Conservation (phyloP, 164 flowering plant species). For the Annona squamosa region DNA sequence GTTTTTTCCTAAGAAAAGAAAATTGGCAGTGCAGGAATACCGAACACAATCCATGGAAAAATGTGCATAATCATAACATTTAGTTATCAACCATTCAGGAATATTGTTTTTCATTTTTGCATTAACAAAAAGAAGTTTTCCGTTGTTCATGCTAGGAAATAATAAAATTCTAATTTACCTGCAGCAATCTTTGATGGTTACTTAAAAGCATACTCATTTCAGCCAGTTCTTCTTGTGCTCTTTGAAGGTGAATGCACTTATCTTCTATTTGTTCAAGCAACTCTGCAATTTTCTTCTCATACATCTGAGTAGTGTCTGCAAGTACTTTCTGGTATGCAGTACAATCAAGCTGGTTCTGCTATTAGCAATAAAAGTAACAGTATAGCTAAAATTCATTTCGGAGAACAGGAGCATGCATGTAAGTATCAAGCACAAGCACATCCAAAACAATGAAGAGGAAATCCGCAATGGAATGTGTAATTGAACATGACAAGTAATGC, state of each 20-base stretch:
- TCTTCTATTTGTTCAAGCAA: constrained; percentile 46
- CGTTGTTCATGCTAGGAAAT: not conserved
- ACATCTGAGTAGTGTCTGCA: constrained; percentile 55
- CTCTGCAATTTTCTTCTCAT: constrained; percentile 56
- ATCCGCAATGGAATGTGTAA: too few relatives aligned
- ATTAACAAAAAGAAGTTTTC: too few relatives aligned
- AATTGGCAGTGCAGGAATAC: too few relatives aligned
- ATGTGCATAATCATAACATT: too few relatives aligned
- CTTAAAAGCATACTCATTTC: constrained; percentile 23
- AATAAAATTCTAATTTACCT: constrained; percentile 20
- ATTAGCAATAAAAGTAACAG: constrained; percentile 24
- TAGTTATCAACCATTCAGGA: too few relatives aligned
- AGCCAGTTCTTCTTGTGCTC: constrained; percentile 40
- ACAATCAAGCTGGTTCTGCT: constrained; percentile 49
- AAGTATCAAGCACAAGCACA: not conserved
- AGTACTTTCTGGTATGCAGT: constrained; percentile 54
- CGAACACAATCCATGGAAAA: too few relatives aligned
- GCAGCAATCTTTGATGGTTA: constrained; percentile 41
- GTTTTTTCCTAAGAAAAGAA: too few relatives aligned
- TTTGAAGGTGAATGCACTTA: constrained; percentile 31
- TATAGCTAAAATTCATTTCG: constrained; percentile 7
- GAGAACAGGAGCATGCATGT: too few relatives aligned
- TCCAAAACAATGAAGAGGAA: not conserved
- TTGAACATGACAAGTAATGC: not conserved
- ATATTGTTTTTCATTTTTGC: too few relatives aligned